Evolutionary conservation across 2,329 filamentous ascomycete species (phyloP).

Genomic region (Colletotrichum sp.): DNA sequence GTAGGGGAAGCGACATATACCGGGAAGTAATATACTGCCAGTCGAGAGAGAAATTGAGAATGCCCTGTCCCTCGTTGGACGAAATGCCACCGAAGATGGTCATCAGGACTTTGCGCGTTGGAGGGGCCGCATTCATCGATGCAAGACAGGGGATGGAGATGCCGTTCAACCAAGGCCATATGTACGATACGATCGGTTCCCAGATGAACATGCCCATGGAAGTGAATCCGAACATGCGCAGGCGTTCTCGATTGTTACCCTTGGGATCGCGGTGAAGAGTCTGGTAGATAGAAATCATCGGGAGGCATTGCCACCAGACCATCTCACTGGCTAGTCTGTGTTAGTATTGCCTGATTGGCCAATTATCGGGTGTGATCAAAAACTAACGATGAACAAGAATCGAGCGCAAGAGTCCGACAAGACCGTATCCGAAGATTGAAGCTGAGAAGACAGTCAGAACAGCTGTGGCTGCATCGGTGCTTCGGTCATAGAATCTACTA

Average conservation of each 20-base stretch:
- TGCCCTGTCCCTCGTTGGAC: conserved; percentile 41
- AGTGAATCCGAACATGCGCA: conserved; percentile 12
- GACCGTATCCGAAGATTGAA: conserved; percentile 12
- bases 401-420: conserved; percentile 3
- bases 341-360: neutral
- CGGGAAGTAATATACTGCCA: conserved; percentile 44
- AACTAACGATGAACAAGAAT: conserved; percentile 15
- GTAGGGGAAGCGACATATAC: conserved; percentile 17
- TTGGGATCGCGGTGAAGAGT: conserved; percentile 14
- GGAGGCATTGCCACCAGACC: conserved; percentile 21
- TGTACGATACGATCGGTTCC: conserved; percentile 15
- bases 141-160: conserved; percentile 48
- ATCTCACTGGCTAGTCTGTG: neutral
- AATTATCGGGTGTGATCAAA: too few species aligned
- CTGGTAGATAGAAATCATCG: conserved; percentile 19
- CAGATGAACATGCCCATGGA: conserved; percentile 21
- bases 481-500: conserved; percentile 10
- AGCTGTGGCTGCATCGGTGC: conserved; percentile 11
- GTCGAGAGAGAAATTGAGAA: conserved; percentile 44
- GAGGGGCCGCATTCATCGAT: conserved; percentile 3
- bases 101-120: conserved; percentile 42
- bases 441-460: conserved; percentile 17
- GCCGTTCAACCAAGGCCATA: conserved; percentile 19
- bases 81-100: conserved; percentile 54
- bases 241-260: conserved; percentile 1